These are phyloP conservation scores for Poteriospumella lacustris DNA, from an alignment of 108 stramenopile genomes.

Conservation along the genomic window DNA sequence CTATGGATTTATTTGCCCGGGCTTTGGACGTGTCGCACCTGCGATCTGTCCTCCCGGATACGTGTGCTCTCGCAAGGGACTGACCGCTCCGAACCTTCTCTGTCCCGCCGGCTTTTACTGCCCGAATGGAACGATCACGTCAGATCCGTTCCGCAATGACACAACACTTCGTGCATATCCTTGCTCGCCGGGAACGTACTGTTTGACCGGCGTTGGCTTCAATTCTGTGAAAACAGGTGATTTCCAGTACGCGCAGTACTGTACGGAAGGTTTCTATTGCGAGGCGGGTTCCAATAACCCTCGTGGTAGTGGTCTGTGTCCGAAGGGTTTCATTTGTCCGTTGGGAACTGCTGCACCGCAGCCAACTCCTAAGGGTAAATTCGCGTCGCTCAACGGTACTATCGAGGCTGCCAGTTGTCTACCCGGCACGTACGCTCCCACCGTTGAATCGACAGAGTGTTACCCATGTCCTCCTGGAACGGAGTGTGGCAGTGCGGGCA, in stretches of 20 bases:
- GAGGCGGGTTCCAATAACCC: conserved; percentile 48
- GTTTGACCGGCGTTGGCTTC: conserved; percentile 55
- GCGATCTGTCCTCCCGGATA: conserved; percentile 59
- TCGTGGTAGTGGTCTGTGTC: conserved; percentile 56
- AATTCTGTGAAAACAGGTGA: conserved; percentile 38
- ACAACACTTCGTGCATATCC: conserved; percentile 65
- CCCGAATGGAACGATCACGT: conserved; percentile 66
- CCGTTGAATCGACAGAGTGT: conserved; percentile 61
- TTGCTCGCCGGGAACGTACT: conserved; percentile 60
- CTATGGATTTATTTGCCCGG: conserved; percentile 59
- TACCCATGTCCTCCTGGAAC: conserved; percentile 76
- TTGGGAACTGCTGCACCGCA: conserved; percentile 68
- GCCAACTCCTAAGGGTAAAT: conserved; percentile 65
- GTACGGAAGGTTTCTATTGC: conserved; percentile 62
- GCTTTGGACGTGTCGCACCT: conserved; percentile 57
- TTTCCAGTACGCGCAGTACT: conserved; percentile 54
- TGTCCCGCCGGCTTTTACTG: conserved; percentile 77
- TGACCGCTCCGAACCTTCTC: conserved; percentile 58
- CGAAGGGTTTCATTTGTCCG: conserved; percentile 59
- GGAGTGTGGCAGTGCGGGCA: conserved; percentile 56
- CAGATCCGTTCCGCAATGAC: conserved; percentile 63
- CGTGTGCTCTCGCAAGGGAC: conserved; percentile 46
- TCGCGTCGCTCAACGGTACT: conserved; percentile 63
- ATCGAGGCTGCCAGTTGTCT: conserved; percentile 61
- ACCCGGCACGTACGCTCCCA: conserved; percentile 67